A percentile compares a stretch with the other conserved stretches of the same genome.
phyloP scores from a whole-genome alignment of 2,329 filamentous ascomycete genomes.

The Clarireedia paspali region DNA sequence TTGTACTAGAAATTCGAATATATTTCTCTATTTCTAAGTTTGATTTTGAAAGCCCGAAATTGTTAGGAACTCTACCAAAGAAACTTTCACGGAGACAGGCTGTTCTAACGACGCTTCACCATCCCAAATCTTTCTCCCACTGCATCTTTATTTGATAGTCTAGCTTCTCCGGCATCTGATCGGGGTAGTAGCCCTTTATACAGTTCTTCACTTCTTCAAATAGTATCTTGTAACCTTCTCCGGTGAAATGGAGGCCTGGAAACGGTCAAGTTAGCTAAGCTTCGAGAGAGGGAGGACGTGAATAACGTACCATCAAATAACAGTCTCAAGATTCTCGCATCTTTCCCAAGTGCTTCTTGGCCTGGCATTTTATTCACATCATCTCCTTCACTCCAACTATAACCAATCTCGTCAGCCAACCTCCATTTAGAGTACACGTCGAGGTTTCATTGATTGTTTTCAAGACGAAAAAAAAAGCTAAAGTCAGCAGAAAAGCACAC shows the following conservation, averaged over 20 bases:
- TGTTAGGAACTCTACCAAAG: too few species aligned
- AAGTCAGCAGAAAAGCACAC: not conserved
- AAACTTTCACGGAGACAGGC: too few species aligned
- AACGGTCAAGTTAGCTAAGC: not conserved
- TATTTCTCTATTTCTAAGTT: too few species aligned
- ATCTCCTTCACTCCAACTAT: constrained; percentile 2
- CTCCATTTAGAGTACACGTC: too few species aligned
- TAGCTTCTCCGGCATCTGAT: not conserved
- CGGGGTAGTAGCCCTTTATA: not conserved
- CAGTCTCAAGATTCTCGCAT: not conserved
- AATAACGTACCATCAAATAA: not conserved
- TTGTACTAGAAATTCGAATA: too few species aligned
- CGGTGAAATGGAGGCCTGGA: constrained; percentile 3
- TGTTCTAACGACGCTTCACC: not conserved
- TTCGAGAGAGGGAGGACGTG: not conserved
- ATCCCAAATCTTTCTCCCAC: constrained; percentile 3
- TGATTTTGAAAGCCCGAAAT: too few species aligned
- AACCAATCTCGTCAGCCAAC: not conserved
- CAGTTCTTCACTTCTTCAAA: not conserved
- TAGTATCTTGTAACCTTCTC: constrained; percentile 4
- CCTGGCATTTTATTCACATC: not conserved
- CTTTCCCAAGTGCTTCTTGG: not conserved
- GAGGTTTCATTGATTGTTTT: too few species aligned
- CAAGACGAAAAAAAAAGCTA: too few species aligned
- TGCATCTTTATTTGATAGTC: not conserved